Percentiles rank a stretch among this genome's conserved stretches.
Conservation (phyloP, 2,329 filamentous ascomycete genomes). For the Pseudogymnoascus sp. region DNA sequence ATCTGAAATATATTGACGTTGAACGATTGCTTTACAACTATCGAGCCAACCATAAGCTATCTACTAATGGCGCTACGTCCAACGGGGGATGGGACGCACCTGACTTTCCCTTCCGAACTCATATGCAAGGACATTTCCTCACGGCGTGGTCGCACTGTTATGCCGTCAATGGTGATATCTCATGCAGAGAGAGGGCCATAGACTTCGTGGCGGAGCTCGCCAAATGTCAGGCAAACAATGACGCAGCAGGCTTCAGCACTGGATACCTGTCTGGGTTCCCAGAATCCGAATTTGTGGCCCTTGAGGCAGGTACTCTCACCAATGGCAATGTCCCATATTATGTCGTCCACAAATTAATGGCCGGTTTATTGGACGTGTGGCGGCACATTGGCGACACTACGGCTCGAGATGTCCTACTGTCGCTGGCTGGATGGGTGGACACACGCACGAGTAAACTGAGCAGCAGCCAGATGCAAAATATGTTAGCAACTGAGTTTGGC, state of each 20-base stretch:
- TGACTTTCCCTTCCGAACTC: conserved; percentile 43
- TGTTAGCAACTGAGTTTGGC: conserved; percentile 42
- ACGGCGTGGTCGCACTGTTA: conserved; percentile 43
- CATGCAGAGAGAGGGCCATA: conserved; percentile 37
- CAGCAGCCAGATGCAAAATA: conserved; percentile 37
- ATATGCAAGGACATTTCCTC: conserved; percentile 43
- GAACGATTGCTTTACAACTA: conserved; percentile 41
- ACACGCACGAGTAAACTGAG: conserved; percentile 35
- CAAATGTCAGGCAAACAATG: conserved; percentile 44
- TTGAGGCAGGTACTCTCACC: conserved; percentile 36
- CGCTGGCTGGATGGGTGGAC: conserved; percentile 41
- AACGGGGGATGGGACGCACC: conserved; percentile 48
- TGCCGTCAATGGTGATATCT: conserved; percentile 30
- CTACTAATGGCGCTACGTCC: conserved; percentile 36
- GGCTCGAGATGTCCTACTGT: conserved; percentile 36
- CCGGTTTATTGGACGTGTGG: conserved; percentile 41
- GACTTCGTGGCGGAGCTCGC: conserved; percentile 33
- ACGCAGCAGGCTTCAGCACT: conserved; percentile 32
- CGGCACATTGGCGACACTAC: conserved; percentile 34
- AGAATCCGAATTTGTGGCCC: conserved; percentile 39
- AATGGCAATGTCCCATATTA: conserved; percentile 48
- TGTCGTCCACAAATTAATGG: conserved; percentile 38
- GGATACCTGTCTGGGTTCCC: conserved; percentile 46
- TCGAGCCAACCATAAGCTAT: conserved; percentile 37
- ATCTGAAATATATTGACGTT: conserved; percentile 37